A percentile compares a stretch with the other conserved stretches of the same genome.
phyloP scores from a whole-genome alignment of 164 flowering plant species.

The Hamamelis virginiana region DNA sequence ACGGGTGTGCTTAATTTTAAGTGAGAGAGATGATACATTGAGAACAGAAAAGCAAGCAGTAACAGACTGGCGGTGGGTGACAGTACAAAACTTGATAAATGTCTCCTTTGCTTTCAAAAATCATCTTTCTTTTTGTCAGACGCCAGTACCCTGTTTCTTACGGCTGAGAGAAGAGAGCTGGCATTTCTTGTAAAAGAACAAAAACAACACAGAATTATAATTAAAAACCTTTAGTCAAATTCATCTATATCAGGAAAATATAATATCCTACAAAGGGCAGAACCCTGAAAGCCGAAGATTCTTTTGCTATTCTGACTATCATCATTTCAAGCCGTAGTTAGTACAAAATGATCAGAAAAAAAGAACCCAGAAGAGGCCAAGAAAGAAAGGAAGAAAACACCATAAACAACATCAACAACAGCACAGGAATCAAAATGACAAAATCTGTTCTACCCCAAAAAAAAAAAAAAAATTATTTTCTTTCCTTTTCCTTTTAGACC shows the following conservation, averaged over 20 bases:
- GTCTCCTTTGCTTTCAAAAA: constrained; percentile 4
- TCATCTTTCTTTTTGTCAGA: constrained; percentile 16
- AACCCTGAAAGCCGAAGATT: background rate
- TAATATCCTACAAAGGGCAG: background rate
- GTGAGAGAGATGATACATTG: too few relatives aligned
- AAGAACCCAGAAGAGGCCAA: constrained; percentile 4
- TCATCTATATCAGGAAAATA: background rate
- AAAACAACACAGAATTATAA: background rate
- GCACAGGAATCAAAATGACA: background rate
- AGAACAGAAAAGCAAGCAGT: too few relatives aligned
- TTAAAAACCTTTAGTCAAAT: background rate
- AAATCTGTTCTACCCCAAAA: too few relatives aligned
- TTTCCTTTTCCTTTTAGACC: constrained; percentile 16
- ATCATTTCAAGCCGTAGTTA: constrained; percentile 11
- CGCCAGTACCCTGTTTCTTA: constrained; percentile 5
- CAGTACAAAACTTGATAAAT: background rate
- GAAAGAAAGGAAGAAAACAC: constrained; percentile 1
- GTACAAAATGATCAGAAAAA: constrained; percentile 3
- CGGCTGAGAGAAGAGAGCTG: constrained; percentile 7
- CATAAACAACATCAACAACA: constrained; percentile 2
- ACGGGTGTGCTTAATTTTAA: too few relatives aligned
- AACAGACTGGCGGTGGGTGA: too few relatives aligned
- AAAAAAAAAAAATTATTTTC: too few relatives aligned
- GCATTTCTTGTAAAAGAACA: background rate
- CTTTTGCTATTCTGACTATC: background rate